Conservation (phyloP, 1,284 basidiomycete species). For the Cutaneotrichosporon dermatis region DNA sequence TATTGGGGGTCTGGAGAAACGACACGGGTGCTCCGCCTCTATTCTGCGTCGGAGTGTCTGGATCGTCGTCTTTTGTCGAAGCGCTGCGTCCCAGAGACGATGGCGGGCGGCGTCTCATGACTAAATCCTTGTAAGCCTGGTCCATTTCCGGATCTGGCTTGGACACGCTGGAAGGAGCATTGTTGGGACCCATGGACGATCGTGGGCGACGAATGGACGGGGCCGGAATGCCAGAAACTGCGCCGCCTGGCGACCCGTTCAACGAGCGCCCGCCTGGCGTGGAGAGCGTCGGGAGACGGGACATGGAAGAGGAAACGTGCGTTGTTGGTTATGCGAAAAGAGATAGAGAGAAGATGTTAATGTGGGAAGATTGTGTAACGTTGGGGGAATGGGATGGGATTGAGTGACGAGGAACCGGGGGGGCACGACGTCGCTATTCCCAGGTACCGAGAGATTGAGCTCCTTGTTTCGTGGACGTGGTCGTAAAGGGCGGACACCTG, state of each 20-base stretch:
- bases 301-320: slow-evolving; percentile 21
- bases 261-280: slow-evolving; percentile 29
- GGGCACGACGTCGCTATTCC: no score
- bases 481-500: no score
- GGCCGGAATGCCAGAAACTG: slow-evolving; percentile 35
- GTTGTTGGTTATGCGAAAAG: background rate
- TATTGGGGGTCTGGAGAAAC: slow-evolving; percentile 1
- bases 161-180: background rate
- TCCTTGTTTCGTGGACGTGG: no score
- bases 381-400: background rate
- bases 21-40: slow-evolving; percentile 4
- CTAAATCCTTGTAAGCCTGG: slow-evolving; percentile 35
- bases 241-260: slow-evolving; percentile 22
- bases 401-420: background rate
- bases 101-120: slow-evolving; percentile 30
- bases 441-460: no score
- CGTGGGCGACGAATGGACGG: slow-evolving; percentile 38
- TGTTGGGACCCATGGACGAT: slow-evolving; percentile 37
- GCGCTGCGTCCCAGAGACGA: slow-evolving; percentile 2
- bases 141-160: slow-evolving; percentile 34
- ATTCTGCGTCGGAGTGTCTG: slow-evolving; percentile 32
- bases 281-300: slow-evolving; percentile 39
- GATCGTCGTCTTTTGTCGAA: slow-evolving; percentile 19
- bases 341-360: no score
- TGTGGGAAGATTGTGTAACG: background rate